phyloP scores from a whole-genome alignment of 2,329 filamentous ascomycete genomes.

The Aspergillus pseudoterreus region DNA sequence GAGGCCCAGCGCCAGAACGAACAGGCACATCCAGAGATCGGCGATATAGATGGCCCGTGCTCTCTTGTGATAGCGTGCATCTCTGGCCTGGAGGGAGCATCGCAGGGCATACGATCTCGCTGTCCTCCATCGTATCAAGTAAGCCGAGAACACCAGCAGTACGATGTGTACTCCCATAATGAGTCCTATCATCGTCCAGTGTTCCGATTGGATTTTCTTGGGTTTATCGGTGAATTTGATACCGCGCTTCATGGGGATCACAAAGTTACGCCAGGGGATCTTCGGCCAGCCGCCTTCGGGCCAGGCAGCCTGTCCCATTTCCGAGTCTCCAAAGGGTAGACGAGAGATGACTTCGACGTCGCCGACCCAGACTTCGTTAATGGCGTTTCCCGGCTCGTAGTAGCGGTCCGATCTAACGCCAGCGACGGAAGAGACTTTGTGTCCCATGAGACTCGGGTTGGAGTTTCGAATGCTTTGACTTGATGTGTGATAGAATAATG shows the following conservation, averaged over 20 bases:
- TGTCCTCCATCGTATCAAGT: too few species aligned
- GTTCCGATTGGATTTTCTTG: neutral
- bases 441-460: conserved; percentile 24
- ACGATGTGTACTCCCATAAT: too few species aligned
- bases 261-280: conserved; percentile 39
- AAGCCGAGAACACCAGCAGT: too few species aligned
- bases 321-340: conserved; percentile 37
- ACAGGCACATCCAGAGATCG: too few species aligned
- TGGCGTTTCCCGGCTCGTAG: conserved; percentile 33
- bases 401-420: conserved; percentile 34
- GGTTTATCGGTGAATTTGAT: neutral
- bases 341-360: conserved; percentile 36
- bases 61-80: too few species aligned
- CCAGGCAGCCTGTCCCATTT: conserved; percentile 36
- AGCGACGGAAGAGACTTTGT: conserved; percentile 31
- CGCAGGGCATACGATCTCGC: too few species aligned
- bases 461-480: too few species aligned
- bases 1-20: too few species aligned
- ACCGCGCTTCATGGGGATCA: conserved; percentile 31
- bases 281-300: conserved; percentile 31
- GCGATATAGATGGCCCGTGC: too few species aligned
- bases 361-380: conserved; percentile 38
- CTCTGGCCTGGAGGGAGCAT: too few species aligned
- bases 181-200: neutral
- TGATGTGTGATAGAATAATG: neutral